Evolutionary conservation across 148 eudicot species (phyloP).

Genomic region (Camellia sinensis): DNA sequence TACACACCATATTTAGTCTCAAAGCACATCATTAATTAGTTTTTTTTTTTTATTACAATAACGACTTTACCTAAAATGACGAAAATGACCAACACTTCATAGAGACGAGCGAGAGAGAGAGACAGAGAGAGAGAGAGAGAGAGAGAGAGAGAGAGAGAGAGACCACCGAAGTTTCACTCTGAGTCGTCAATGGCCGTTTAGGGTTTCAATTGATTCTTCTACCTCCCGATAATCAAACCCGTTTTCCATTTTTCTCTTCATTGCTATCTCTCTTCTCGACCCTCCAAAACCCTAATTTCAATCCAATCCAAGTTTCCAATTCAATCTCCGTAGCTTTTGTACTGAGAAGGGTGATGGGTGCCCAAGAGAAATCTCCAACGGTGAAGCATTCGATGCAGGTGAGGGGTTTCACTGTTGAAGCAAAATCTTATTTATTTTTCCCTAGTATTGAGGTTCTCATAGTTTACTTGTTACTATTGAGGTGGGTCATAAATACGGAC

Average conservation of each 20-base stretch:
- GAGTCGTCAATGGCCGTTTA: constrained; percentile 33
- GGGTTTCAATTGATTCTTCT: constrained; percentile 23
- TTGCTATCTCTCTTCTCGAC: background rate
- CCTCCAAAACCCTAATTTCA: constrained; percentile 21
- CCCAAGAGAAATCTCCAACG: constrained; percentile 46
- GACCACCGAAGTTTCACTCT: constrained; percentile 11
- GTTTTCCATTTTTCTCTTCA: background rate
- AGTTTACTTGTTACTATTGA: background rate
- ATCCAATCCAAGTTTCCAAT: background rate
- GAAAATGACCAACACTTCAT: background rate
- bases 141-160: background rate
- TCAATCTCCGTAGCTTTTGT: background rate
- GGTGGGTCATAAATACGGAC: background rate
- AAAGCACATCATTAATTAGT: too few species aligned
- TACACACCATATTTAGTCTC: too few species aligned
- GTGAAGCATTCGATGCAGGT: constrained; percentile 52
- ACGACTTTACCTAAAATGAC: too few species aligned
- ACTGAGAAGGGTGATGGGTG: constrained; percentile 37
- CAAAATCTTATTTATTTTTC: constrained; percentile 1
- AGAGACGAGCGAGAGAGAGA: background rate
- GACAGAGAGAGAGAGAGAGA: too few species aligned
- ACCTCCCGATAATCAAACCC: background rate
- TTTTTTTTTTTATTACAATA: too few species aligned
- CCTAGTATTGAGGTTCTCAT: constrained; percentile 7
- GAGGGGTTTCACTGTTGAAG: constrained; percentile 7